phyloP scores from a whole-genome alignment of 192 early-diverging fungal species.

The Rhizophagus clarus region DNA sequence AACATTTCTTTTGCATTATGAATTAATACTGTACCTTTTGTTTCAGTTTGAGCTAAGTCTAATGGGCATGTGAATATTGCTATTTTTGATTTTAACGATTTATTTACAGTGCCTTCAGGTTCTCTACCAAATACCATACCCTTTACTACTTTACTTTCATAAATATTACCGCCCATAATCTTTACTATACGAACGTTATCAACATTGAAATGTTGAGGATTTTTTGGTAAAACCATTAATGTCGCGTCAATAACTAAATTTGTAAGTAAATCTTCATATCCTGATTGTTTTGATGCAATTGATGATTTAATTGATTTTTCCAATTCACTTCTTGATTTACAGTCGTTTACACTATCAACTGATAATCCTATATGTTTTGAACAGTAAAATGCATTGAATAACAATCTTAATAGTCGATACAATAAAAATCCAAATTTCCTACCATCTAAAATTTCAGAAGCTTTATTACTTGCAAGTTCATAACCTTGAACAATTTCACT shows the following conservation, averaged over 20 bases:
- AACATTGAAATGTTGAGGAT: constrained; percentile 87
- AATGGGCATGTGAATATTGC: constrained; percentile 94
- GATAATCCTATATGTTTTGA: constrained; percentile 57
- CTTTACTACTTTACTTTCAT: constrained; percentile 86
- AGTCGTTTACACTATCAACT: constrained; percentile 62
- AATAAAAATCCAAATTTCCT: neutral
- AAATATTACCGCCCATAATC: constrained; percentile 89
- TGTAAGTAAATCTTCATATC: constrained; percentile 87
- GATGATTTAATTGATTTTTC: constrained; percentile 76
- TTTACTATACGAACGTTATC: constrained; percentile 97
- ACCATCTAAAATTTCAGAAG: constrained; percentile 82
- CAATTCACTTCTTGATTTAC: constrained; percentile 61
- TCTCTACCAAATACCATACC: constrained; percentile 98
- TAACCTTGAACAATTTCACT: constrained; percentile 95
- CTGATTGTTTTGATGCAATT: constrained; percentile 93
- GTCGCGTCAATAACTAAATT: constrained; percentile 84
- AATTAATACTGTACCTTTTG: constrained; percentile 98
- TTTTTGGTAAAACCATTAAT: constrained; percentile 87
- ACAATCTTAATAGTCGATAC: neutral
- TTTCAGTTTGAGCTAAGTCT: constrained; percentile 94
- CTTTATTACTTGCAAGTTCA: constrained; percentile 82
- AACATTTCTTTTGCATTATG: constrained; percentile 96
- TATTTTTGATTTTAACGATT: constrained; percentile 85
- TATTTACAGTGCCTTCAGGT: constrained; percentile 76
- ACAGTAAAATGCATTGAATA: neutral